Evolutionary conservation across 2,329 filamentous ascomycete species (phyloP), one percentile per base, ranked within the genome.

Genomic region (Colletotrichum scovillei): DNA sequence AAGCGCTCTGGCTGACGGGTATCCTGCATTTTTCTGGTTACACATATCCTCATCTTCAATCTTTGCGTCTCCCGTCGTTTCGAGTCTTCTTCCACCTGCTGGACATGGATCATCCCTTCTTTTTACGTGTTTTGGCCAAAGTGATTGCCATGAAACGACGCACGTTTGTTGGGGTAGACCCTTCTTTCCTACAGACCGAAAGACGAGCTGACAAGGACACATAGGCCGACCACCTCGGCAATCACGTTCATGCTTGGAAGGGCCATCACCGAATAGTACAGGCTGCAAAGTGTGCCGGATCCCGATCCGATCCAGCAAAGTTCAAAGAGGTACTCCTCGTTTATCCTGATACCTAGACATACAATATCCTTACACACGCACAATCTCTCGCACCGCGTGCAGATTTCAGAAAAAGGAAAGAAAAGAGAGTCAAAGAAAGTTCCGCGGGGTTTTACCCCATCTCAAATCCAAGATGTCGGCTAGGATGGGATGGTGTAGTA

Each of bases 1-100:
- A 73, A 73, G 71, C 49, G 71, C 71, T 73, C 71, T 73, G 71
- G 71, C 71, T 62, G 60, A 22, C 62, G 71, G 71, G 38, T 24
- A 19, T 22, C 32, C 55, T 67, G 30, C 9, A 63, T 66, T 66
- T 52, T 55, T 64, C 30, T 57, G 62, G 56, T 66, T 73, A 70
- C 70, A 56, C 59, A 32, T 19, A 57, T 28, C 9, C 19, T 19
- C 52, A 14, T 9, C 28, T 57, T 38, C 5, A 5, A 53, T 56
- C 53, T 2, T 28, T 56, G 16, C n/a, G n/a, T 19, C 32, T 55
- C n/a, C 32, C 5, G 19, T 32, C 12, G 24, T 32, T 52, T 28
- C 46, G 32, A 14, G 16, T 30, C 59, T 63, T n/a, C 9, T 28
- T 2, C 28, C 24, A 11, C 32, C 12, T 14, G 12, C 12, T 24